These are phyloP conservation scores for Herpetomonas samuelpessoai DNA, from an alignment of 208 protist genomes.

Conservation along the genomic window DNA sequence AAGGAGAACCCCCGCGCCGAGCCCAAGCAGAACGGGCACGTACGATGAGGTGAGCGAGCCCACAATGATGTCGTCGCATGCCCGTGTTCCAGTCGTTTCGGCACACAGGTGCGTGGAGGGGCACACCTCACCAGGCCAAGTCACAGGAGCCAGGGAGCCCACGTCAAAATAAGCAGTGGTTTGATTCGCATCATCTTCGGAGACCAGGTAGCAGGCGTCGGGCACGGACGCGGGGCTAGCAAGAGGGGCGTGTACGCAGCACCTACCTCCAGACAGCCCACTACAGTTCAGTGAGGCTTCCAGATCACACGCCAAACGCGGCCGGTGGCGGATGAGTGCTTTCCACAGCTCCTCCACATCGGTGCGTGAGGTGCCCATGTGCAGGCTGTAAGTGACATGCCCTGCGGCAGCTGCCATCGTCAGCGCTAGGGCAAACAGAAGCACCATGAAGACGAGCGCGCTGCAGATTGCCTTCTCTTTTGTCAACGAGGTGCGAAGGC, in stretches of 20 bases:
- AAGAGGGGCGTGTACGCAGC: neutral
- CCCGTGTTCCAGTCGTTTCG: too few relatives aligned
- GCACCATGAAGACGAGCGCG: too few relatives aligned
- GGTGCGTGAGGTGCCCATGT: neutral
- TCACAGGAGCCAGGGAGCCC: too few relatives aligned
- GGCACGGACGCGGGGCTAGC: neutral
- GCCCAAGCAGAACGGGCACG: neutral
- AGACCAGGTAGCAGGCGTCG: neutral
- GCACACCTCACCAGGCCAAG: too few relatives aligned
- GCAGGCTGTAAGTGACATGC: neutral
- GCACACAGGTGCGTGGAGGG: too few relatives aligned
- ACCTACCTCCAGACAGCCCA: neutral
- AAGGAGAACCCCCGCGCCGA: neutral
- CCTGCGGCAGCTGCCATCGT: too few relatives aligned
- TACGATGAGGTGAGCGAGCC: neutral
- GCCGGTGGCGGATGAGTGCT: neutral
- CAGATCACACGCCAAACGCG: neutral
- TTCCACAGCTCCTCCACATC: neutral
- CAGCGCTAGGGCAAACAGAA: too few relatives aligned
- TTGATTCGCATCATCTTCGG: neutral
- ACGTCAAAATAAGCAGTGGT: too few relatives aligned
- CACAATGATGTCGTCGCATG: neutral
- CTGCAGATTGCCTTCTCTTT: too few relatives aligned
- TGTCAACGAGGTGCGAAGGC: too few relatives aligned
- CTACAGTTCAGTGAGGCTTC: neutral